Evolutionary conservation across 2,329 filamentous ascomycete genomes (phyloP), one percentile per base, ranked within the genome.

Genomic region (Trichoderma brevicompactum): DNA sequence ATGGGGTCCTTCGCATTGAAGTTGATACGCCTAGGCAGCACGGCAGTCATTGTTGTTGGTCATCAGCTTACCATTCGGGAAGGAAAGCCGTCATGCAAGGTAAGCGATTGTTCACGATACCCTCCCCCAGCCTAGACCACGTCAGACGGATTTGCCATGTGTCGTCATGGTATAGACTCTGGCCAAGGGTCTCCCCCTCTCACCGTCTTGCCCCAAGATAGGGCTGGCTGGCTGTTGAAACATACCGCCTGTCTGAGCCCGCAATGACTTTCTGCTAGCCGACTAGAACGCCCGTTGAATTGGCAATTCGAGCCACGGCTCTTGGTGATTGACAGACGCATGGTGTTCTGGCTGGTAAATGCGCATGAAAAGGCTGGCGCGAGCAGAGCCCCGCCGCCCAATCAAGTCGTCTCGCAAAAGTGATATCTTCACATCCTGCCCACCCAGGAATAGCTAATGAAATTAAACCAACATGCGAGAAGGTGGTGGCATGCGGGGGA

Each of bases 161-260:
- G 23, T 28, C 23, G 23, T 28, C 23, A 28, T 28, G 23, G 23
- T 28, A 28, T 28, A 28, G 23, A 28, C 41, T 43, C 19, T 43
- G 41, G 15, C 44, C 58, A 19, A 28, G 43, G 19, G 23, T 28
- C 23, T 28, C 8, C n/a, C n/a, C n/a, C n/a, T 5, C 38, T 61
- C 46, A 61, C 46, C 58, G 58, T 61, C 23, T 49, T 41, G 19
- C 46, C 41, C 36, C 44, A 9, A 61, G 44, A 50, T 61, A 61
- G 46, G 58, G 58, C 58, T 61, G 46, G 34, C 8, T 44, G 38
- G 46, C 46, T 4, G n/a, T 61, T 41, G 58, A 61, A 50, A 41
- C 58, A 58, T 58, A 46, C 54, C 54, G 54, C 54, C 38, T 58
- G 28, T 58, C 54, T 36, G 54, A 58, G 23, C n/a, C 54, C 54